These are phyloP conservation scores for Chlorociboria aeruginascens DNA, from an alignment of 495 filamentous ascomycete species.

Conservation along the genomic window DNA sequence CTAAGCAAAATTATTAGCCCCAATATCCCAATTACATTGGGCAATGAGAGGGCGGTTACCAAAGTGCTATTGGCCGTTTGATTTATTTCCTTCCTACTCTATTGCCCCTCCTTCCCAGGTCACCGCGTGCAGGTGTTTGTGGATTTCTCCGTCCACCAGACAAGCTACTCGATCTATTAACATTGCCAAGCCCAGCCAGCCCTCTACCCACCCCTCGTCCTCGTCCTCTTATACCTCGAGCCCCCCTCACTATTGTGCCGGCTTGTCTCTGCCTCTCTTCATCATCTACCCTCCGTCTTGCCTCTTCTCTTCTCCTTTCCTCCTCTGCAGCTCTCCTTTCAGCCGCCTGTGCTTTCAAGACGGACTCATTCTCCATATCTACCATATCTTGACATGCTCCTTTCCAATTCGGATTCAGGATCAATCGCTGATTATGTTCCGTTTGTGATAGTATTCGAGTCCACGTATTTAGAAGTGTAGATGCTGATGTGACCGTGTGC, in stretches of 20 bases:
- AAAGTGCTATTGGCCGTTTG: too few relatives aligned
- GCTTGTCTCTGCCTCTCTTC: constrained; percentile 45
- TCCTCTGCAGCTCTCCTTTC: constrained; percentile 65
- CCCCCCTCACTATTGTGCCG: constrained; percentile 29
- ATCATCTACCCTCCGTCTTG: constrained; percentile 56
- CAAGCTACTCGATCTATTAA: constrained; percentile 24
- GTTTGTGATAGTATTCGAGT: constrained; percentile 91
- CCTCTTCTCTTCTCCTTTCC: constrained; percentile 61
- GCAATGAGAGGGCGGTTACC: too few relatives aligned
- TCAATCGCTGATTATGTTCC: constrained; percentile 88
- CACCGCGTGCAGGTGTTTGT: constrained; percentile 7
- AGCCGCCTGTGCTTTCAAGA: constrained; percentile 55
- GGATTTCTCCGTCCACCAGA: constrained; percentile 8
- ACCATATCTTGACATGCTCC: constrained; percentile 74
- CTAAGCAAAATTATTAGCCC: too few relatives aligned
- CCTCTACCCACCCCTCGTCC: constrained; percentile 32
- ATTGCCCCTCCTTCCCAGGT: constrained; percentile 16
- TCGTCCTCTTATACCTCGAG: constrained; percentile 27
- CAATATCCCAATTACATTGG: too few relatives aligned
- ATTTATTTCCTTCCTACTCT: constrained; percentile 19
- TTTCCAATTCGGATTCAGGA: constrained; percentile 81
- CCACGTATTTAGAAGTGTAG: constrained; percentile 90
- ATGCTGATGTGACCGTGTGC: constrained; percentile 74
- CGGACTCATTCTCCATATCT: constrained; percentile 68
- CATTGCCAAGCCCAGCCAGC: constrained; percentile 33